Evolutionary conservation across 306 rosid species (phyloP).

Genomic region (Pyrus pyrifolia): DNA sequence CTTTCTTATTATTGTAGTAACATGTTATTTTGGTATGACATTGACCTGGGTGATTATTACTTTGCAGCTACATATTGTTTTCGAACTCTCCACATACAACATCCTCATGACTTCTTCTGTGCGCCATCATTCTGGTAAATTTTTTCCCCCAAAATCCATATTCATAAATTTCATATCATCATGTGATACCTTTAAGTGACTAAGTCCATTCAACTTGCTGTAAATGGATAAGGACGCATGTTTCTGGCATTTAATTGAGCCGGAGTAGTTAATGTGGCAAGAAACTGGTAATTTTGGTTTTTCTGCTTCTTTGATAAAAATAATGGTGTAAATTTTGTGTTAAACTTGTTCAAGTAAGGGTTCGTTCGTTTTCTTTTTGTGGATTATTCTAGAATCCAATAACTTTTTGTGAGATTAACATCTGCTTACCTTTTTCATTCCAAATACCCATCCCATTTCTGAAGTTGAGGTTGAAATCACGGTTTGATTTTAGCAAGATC

Average conservation of each 20-base stretch:
- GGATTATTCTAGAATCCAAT: slow-evolving; percentile 3
- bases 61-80: slow-evolving; percentile 26
- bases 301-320: not conserved
- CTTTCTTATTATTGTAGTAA: not conserved
- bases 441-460: not conserved
- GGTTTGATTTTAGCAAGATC: not conserved
- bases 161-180: not conserved
- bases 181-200: not conserved
- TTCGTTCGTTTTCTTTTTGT: not conserved
- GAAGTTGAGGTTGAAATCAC: not conserved
- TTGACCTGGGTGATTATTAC: not conserved
- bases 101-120: slow-evolving; percentile 49
- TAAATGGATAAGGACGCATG: not conserved
- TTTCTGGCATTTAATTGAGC: slow-evolving; percentile 6
- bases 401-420: not conserved
- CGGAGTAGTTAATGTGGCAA: not conserved
- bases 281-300: not conserved
- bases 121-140: slow-evolving; percentile 40
- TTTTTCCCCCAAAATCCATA: not conserved
- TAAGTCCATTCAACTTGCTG: not conserved
- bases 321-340: not conserved
- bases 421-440: not conserved
- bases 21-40: slow-evolving; percentile 2
- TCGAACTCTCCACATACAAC: slow-evolving; percentile 9
- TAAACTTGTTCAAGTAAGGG: not conserved